A percentile compares a stretch with the other conserved stretches of the same genome.
phyloP scores from a whole-genome alignment of 441 rosid genomes.

The Jatropha podagrica region DNA sequence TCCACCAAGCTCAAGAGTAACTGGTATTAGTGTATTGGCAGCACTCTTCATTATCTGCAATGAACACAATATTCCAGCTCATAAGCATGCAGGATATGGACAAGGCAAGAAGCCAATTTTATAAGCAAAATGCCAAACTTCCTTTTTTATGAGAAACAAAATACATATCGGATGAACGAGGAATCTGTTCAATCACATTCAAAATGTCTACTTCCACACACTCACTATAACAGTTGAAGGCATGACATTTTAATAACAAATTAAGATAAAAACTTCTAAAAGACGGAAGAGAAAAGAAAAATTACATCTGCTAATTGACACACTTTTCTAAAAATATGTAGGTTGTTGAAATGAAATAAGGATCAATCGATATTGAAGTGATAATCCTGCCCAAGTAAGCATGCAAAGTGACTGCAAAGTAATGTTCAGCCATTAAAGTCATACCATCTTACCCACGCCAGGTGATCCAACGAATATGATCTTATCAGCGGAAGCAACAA shows the following conservation, averaged over 20 bases:
- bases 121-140: background rate
- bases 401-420: background rate
- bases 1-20: constrained; percentile 98
- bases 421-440: constrained; percentile 19
- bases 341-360: background rate
- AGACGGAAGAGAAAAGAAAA: background rate
- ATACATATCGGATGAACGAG: background rate
- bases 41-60: constrained; percentile 96
- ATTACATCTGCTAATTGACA: background rate
- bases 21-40: constrained; percentile 70
- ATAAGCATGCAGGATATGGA: constrained; percentile 6
- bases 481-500: constrained; percentile 89
- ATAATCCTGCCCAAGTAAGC: background rate
- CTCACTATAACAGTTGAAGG: background rate
- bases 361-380: background rate
- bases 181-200: constrained; percentile 2
- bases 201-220: background rate
- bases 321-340: background rate
- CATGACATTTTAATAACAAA: background rate
- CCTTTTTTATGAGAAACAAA: background rate
- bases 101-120: background rate
- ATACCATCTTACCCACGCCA: constrained; percentile 93
- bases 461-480: constrained; percentile 98
- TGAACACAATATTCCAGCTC: constrained; percentile 15
- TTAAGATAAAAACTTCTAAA: background rate